Base-by-base conservation (phyloP, 805 yeast species). In the Sugiyamaella marilandica region DNA sequence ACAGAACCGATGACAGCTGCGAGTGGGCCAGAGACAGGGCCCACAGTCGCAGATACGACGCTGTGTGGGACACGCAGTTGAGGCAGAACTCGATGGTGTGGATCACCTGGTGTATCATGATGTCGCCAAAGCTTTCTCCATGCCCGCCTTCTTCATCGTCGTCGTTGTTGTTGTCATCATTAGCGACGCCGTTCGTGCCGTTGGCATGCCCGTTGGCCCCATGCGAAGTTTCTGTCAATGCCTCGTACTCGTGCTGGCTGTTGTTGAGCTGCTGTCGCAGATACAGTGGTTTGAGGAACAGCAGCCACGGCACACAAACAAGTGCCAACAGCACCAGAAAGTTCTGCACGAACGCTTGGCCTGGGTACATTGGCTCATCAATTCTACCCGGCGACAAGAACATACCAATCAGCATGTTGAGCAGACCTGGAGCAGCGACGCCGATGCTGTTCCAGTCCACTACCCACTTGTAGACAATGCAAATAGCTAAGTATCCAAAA, bases 21-120 rank as follows among this genome's bases (percentile, higher is more conserved):
- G 96, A 95, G 72, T 92, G 99, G 0, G 99, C 99, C 57, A 92
- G 80, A 1, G 98, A 92, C 61, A 92, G 75, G 2, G 99, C 99
- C 99, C 99, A 92, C 60, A 92, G 75, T 71, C 99, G 87, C 61
- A 92, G 76, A 66, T 92, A 92, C 0, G 98, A 92, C 0, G 99
- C 99, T 1, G 99, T 92, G 70, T 92, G 99, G n/a, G 97, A 88
- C 32, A 92, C 96, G 75, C 97, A 87, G 71, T 94, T 94, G 66
- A 92, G 78, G 66, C 99, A 92, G 73, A 94, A 92, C 75, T 92
- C 99, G 67, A 92, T 92, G 10, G 99, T 94, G 70, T 94, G 97
- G 62, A 92, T 92, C 21, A 92, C 96, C 72, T 92, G 99, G 70
- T 92, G 97, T 62, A 92, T 92, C 84, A 92, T 85, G 33, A 94